Evolutionary conservation across 2,329 filamentous ascomycete species (phyloP), one percentile per base, ranked within the genome.

Genomic region (Scleromitrula shiraiana): DNA sequence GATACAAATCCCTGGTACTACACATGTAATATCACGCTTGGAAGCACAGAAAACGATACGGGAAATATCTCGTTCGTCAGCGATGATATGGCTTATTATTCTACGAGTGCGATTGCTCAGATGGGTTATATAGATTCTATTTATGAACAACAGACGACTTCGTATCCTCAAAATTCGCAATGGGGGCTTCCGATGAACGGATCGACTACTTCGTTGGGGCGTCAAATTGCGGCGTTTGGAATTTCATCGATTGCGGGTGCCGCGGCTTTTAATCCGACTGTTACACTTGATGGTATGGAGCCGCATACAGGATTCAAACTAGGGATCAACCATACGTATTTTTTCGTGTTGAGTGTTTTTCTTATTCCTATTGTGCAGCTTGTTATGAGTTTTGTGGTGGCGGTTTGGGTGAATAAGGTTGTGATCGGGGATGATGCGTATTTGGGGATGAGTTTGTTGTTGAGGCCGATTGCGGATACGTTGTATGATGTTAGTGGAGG

Each of bases 321-420:
- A 5, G 62, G 67, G 26, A 58, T 72, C 22, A 67, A 65, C 0
- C 72, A 73, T 56, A 68, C 65, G 0, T 68, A 69, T 49, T 71
- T 69, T 51, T 69, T 71, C 1, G 71, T 70, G 42, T 56, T 71
- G 7, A 62, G 60, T 20, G 58, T 72, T 38, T 51, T 49, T 3
- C 20, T 62, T 7, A 56, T 62, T 3, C 46, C 39, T 7, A 41
- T 42, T 1, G 56, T 50, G 22, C 59, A 63, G 40, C 41, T 59
- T 10, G 3, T 59, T 1, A 58, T 63, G 37, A 50, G 52, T 17
- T 32, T 59, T n/a, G 38, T 59, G 1, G 55, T 58, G 4, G 59
- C 59, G 0, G 30, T 61, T 4, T 45, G 58, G 37, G 53, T 56
- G 7, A 62, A 63, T 48, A 47, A 53, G 2, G 61, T 62, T 14